Base-by-base conservation (phyloP, 495 filamentous ascomycete species). In the Tuber melanosporum region DNA sequence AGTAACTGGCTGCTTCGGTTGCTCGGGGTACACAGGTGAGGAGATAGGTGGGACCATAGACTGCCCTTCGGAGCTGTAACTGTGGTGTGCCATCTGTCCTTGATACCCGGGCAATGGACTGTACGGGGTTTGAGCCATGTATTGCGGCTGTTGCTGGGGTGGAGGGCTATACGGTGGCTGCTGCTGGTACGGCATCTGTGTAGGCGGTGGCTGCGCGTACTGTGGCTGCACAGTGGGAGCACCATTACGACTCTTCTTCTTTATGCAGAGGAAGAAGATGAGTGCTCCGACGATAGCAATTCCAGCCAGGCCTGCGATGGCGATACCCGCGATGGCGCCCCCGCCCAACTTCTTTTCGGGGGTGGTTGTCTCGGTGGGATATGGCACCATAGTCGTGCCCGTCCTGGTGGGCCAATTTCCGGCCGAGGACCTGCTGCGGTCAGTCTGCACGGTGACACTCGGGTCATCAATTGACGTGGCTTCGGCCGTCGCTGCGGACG, bases 311-410 rank as follows among this genome's bases (percentile, higher is more conserved):
- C 20, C 73, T 70, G 72, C 78, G n/a, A 75, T 42, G 4, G 49
- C 49, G 41, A 79, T 79, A 6, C 78, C 78, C 26, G 72, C 45
- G 19, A 79, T 57, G 39, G 70, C 76, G 22, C 73, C 70, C 17
- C 5, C 42, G 1, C 76, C 57, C 19, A 80, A 47, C 15, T n/a
- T 2, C 0, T 36, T 41, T 14, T 3, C n/a, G 19, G 15, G 22
- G 2, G 1, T 2, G 41, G 66, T 12, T 36, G 12, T 7, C 32
- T 43, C 22, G 19, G 76, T 47, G 43, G 39, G 47, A 5, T 22
- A 20, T 17, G 47, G 47, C 5, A 5, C 3, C 47, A 42, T 46
- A 17, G 7, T 39, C n/a, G 52, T 22, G 17, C 12, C 42, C 46
- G 26, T 26, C 19, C 44, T 70, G 52, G 26, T 45, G 15, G 39